phyloP scores from a whole-genome alignment of 495 filamentous ascomycete genomes.

The Polyplosphaeria fusca region DNA sequence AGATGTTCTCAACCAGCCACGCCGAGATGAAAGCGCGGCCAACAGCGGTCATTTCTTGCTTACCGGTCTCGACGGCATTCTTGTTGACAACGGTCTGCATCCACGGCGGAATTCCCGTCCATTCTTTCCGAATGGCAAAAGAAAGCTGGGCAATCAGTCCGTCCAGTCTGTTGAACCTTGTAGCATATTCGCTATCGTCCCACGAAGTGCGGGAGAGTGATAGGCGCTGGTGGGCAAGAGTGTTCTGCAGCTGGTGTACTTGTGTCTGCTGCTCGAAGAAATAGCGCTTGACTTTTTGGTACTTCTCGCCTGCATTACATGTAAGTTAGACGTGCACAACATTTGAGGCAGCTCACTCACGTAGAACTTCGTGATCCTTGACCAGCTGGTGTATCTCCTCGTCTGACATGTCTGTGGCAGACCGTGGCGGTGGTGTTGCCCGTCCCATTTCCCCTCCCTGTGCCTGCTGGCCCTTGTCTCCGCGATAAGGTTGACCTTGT shows the following conservation, averaged over 20 bases:
- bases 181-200: conserved; percentile 92
- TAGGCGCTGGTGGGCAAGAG: conserved; percentile 89
- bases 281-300: conserved; percentile 94
- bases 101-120: conserved; percentile 77
- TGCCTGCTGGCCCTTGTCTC: conserved; percentile 24
- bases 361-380: conserved; percentile 43
- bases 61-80: conserved; percentile 75
- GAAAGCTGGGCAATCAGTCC: conserved; percentile 92
- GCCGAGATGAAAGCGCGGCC: conserved; percentile 85
- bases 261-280: conserved; percentile 96
- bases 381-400: conserved; percentile 40
- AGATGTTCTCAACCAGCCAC: conserved; percentile 89
- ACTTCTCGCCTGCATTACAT: conserved; percentile 70
- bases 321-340: neutral
- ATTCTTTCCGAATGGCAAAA: conserved; percentile 92
- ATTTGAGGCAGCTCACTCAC: conserved; percentile 33
- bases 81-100: conserved; percentile 72
- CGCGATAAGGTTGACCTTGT: conserved; percentile 37
- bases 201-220: conserved; percentile 91
- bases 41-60: conserved; percentile 94
- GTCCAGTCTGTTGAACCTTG: conserved; percentile 86
- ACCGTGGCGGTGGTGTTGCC: conserved; percentile 38
- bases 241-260: conserved; percentile 93
- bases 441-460: conserved; percentile 37
- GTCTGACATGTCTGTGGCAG: conserved; percentile 40